A percentile compares a stretch with the other conserved stretches of the same genome.
Evolutionary conservation across 169 alveolate species (phyloP).

Genomic region (Eimeria acervulina): DNA sequence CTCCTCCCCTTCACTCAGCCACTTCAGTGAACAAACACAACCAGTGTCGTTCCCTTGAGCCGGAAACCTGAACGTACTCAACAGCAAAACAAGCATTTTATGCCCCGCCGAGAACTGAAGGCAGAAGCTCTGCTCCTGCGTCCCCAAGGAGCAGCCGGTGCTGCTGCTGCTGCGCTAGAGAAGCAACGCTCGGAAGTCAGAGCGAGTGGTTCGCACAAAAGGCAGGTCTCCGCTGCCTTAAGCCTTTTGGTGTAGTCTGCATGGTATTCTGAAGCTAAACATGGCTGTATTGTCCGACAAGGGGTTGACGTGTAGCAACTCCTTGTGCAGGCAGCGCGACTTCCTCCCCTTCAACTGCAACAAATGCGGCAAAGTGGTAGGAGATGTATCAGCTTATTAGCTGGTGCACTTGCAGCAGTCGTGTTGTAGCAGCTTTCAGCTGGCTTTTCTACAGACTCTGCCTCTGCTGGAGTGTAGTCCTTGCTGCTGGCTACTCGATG

Average conservation of each 20-base stretch:
- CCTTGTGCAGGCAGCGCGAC: conserved; percentile 77
- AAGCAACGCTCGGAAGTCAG: background rate
- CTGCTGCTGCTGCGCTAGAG: background rate
- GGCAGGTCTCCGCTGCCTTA: background rate
- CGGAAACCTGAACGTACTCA: background rate
- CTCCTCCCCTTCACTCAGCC: background rate
- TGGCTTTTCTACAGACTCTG: background rate
- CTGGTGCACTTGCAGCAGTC: background rate
- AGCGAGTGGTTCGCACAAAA: background rate
- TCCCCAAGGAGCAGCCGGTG: background rate
- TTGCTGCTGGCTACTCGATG: background rate
- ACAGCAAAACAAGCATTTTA: background rate
- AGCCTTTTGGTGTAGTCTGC: background rate
- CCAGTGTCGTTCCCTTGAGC: background rate
- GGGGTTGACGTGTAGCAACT: conserved; percentile 73
- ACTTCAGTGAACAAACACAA: background rate
- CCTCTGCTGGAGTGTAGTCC: background rate
- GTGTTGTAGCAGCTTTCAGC: background rate
- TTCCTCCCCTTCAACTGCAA: conserved; percentile 79
- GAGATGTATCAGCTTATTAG: background rate
- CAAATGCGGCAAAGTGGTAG: conserved; percentile 77
- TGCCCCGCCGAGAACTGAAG: background rate
- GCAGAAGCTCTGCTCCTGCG: background rate
- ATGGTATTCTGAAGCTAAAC: background rate
- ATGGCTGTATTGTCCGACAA: conserved; percentile 81